Evolutionary conservation across 345 rosid genomes (phyloP), one percentile per base, ranked within the genome.

Genomic region (Corchorus capsularis): DNA sequence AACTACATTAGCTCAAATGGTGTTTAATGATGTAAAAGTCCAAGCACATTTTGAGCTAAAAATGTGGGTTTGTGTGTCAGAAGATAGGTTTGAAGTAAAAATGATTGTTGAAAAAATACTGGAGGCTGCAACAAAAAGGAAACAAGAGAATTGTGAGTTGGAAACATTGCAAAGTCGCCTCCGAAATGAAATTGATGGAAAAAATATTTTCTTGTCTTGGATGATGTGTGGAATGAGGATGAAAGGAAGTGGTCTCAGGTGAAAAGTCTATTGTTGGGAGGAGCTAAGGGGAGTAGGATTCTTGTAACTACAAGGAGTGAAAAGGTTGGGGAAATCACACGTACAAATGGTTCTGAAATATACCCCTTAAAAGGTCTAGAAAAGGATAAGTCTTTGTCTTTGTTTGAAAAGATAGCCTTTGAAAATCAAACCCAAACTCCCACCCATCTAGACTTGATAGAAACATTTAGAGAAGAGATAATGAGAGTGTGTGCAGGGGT

Each of bases 141-240:
- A 52, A 52, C 55, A 11, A 39, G 43, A 39, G 6, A 39, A 39
- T 0, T 39, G 6, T 39, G 43, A 39, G 43, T 59, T 19, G 27
- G 63, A 59, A 8, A 19, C 63, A 59, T 14, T 27, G 35, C 34
- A 62, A 22, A 62, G 14, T 9, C 7, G 0, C 0, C 41, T 62
- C 8, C 66, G 66, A 62, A 15, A 11, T 0, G 12, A 22, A 0
- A 11, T 62, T 2, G 10, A 9, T 14, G 66, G 66, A 13, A 39
- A 34, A 43, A 22, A 34, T 62, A 22, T 5, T 15, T 63, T 0
- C 20, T 63, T 14, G 67, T 63, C 6, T 11, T 63, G 1, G 67
- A 63, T 63, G 67, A 63, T 35, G 67, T 63, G 8, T 63, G 67
- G 67, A 63, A 35, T 15, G 67, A 63, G 2, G 67, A 35, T 34